Base-by-base conservation (phyloP, 352 stramenopile genomes). In the Hyaloperonospora brassicae region DNA sequence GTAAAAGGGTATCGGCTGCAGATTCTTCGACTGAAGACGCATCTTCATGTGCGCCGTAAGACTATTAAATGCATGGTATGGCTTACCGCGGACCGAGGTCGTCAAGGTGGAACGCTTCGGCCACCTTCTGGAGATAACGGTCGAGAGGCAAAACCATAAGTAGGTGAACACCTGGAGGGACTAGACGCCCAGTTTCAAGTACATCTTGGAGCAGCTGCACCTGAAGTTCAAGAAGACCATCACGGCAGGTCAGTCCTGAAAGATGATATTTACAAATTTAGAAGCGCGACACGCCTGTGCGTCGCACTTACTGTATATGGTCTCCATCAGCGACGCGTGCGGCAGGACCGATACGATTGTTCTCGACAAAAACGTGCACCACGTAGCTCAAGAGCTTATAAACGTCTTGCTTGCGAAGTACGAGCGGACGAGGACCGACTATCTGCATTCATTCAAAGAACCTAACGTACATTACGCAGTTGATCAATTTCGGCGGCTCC, bases 141-240 rank as follows among this genome's bases (percentile, higher is more conserved):
- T 43, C 4, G 43, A 59, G n/a, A 3, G 27, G 27, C 7, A 31
- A 8, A 8, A 31, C 27, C 27, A 31, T 7, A 31, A 31, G 27
- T 7, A 31, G 27, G 27, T 31, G 27, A 7, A 31, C 27, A 31
- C 27, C 27, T 31, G 43, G 43, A 47, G 43, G 35, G 1, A 0
- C 2, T 35, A 52, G 25, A 23, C 41, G 8, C 52, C 1, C 46
- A n/a, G 22, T 1, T 13, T 59, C 2, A 22, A 59, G 22, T 52
- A 52, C 17, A 27, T 52, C 2, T 47, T 59, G 43, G 43, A 52
- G 24, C 35, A 21, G 17, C 35, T 47, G 36, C 6, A 44, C 0
- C 24, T 48, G 17, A 31, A 44, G 8, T 53, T 50, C 5, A 56
- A 52, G n/a, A 56, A 36, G 7, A 34, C 22, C 6, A 46, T 57